A percentile compares a stretch with the other conserved stretches of the same genome.
These are phyloP conservation scores for Boletellus ananiceps DNA, from an alignment of 768 basidiomycete species.

Conservation along the genomic window DNA sequence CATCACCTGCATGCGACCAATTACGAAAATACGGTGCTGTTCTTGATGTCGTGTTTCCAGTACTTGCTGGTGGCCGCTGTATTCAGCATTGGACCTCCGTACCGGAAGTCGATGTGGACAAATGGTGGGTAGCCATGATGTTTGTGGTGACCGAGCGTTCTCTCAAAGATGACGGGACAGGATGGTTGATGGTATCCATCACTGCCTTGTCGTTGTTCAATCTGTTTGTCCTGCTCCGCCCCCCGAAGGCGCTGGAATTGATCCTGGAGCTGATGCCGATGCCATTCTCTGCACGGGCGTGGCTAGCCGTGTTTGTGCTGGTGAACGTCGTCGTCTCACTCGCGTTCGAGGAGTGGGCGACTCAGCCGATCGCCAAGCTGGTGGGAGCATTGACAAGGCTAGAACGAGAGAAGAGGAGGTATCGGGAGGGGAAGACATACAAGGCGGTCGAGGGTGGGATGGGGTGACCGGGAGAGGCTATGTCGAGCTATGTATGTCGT, in stretches of 20 bases:
- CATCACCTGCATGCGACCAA: constrained; percentile 80
- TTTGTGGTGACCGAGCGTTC: background rate
- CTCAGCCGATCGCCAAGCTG: constrained; percentile 50
- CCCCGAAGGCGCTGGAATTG: constrained; percentile 52
- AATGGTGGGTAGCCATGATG: constrained; percentile 57
- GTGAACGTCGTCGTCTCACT: constrained; percentile 70
- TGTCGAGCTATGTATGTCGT: background rate
- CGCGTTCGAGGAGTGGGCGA: constrained; percentile 73
- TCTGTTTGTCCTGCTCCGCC: constrained; percentile 67
- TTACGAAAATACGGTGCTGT: constrained; percentile 89
- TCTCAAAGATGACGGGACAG: constrained; percentile 35
- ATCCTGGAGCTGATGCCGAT: constrained; percentile 77
- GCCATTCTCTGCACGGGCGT: constrained; percentile 60
- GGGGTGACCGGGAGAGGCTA: constrained; percentile 26
- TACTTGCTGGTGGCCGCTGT: constrained; percentile 96
- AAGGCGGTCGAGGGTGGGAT: constrained; percentile 78
- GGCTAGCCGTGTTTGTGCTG: constrained; percentile 61
- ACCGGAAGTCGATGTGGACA: constrained; percentile 91
- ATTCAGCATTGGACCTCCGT: constrained; percentile 97
- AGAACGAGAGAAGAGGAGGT: constrained; percentile 42
- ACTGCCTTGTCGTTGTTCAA: constrained; percentile 66
- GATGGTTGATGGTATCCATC: constrained; percentile 78
- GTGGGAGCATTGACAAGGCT: constrained; percentile 46
- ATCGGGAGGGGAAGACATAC: constrained; percentile 71
- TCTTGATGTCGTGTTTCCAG: constrained; percentile 96